These are phyloP conservation scores for Hypomontagnella submonticulosa DNA, from an alignment of 495 filamentous ascomycete genomes.

Conservation along the genomic window DNA sequence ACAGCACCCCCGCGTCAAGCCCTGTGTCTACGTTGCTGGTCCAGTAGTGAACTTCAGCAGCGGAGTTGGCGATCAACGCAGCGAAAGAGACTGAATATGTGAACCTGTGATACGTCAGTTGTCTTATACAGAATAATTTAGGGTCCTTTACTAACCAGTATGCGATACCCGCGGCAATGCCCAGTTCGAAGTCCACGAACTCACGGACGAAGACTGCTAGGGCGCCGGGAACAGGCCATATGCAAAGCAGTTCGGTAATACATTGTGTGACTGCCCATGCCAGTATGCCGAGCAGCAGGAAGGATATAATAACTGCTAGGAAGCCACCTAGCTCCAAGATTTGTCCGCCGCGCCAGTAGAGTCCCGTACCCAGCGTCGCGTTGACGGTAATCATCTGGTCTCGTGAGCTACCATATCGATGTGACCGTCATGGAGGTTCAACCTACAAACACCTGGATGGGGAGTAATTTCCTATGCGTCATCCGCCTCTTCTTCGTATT, in stretches of 20 bases:
- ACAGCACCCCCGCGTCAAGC: conserved; percentile 35
- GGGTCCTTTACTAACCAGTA: conserved; percentile 56
- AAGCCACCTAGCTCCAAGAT: conserved; percentile 57
- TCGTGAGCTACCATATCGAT: background rate
- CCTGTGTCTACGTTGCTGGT: conserved; percentile 12
- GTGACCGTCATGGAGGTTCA: background rate
- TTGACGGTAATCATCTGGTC: conserved; percentile 57
- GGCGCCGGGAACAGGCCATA: conserved; percentile 61
- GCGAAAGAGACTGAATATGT: conserved; percentile 57
- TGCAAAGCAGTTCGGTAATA: conserved; percentile 60
- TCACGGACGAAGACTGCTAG: conserved; percentile 58
- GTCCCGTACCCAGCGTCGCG: conserved; percentile 58
- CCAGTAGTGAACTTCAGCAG: conserved; percentile 54
- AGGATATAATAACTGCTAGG: conserved; percentile 56
- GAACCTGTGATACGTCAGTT: conserved; percentile 50
- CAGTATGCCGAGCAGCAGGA: conserved; percentile 54
- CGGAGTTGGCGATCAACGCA: conserved; percentile 53
- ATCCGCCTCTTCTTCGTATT: conserved; percentile 22
- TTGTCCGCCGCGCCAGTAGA: conserved; percentile 60
- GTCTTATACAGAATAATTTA: background rate
- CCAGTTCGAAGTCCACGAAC: conserved; percentile 62
- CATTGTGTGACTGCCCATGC: conserved; percentile 61
- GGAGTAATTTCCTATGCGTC: conserved; percentile 49
- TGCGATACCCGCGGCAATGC: conserved; percentile 56
- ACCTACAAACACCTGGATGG: conserved; percentile 59